Base-by-base conservation (phyloP, 1,139 yeast genomes). In the Kazachstania sp. region DNA sequence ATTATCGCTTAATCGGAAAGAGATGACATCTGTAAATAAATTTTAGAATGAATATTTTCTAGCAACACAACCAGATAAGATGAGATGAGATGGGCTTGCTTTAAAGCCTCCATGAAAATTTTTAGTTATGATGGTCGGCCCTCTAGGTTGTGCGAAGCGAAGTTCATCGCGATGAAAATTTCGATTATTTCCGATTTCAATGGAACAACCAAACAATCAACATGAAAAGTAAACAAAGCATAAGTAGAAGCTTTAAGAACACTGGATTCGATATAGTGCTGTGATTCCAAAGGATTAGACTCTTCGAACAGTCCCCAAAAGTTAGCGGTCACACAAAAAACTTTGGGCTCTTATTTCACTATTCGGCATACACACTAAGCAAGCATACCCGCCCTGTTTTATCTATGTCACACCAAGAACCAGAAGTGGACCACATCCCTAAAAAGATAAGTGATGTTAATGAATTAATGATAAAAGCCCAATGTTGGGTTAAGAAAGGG, bases 401-500 rank as follows among this genome's bases (percentile, higher is more conserved):
- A 3, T 38, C 15, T 11, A 31, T 48, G 35, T 32, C 35, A 16
- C 35, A 32, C 35, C 35, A 19, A 38, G 63, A 50, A 31, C 54
- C 53, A 37, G 54, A 45, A 31, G 55, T 53, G 23, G 55, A 53
- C 9, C 63, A 56, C 3, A 51, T 60, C 28, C 54, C 65, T 1
- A 51, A 49, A 34, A 61, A 59, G 43, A 48, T 69, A 4, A 54
- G 56, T 9, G 56, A 54, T n/a, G 57, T 69, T 0, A 77, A 73
- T 7, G 85, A 81, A 47, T 71, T 84, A 36, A 60, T 73, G 11
- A 72, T 79, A 1, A 95, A 95, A 19, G 86, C 92, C 62, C 88
- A 86, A 64, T 83, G 86, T 18, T 83, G 74, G 67, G 95, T 85
- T 2, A 88, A 92, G 61, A 50, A 50, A 35, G 96, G 88, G 59